A percentile compares a stretch with the other conserved stretches of the same genome.
These are phyloP conservation scores for Seminavis robusta DNA, from an alignment of 108 stramenopile species.

Conservation along the genomic window DNA sequence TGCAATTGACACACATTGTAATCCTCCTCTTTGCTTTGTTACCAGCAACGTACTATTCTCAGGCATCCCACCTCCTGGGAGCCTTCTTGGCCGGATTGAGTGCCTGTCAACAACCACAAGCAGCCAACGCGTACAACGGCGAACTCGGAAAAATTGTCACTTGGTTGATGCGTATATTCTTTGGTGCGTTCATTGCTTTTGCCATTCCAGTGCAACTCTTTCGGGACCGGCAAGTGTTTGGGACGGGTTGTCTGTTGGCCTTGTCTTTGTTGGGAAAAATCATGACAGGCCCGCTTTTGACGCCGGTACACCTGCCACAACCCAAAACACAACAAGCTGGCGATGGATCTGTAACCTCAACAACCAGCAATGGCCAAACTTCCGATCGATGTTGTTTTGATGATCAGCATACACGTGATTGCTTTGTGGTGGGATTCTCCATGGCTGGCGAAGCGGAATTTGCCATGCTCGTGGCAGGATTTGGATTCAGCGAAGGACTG, in stretches of 20 bases:
- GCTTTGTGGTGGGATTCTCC: conserved; percentile 27
- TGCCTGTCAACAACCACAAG: conserved; percentile 29
- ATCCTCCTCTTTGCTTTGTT: conserved; percentile 29
- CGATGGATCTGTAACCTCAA: not conserved
- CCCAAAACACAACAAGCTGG: no score
- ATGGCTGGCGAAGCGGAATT: conserved; percentile 48
- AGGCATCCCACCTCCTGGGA: conserved; percentile 53
- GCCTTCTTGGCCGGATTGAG: conserved; percentile 63
- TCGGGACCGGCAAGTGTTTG: conserved; percentile 35
- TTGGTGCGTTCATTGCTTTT: conserved; percentile 53
- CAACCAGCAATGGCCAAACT: not conserved
- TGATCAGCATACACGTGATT: conserved; percentile 29
- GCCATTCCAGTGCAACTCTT: conserved; percentile 44
- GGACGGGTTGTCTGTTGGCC: conserved; percentile 44
- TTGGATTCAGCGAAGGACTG: conserved; percentile 33
- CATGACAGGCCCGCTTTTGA: conserved; percentile 20
- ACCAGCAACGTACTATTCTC: conserved; percentile 41
- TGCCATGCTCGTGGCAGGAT: conserved; percentile 47
- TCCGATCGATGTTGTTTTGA: not conserved
- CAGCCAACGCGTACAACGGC: not conserved
- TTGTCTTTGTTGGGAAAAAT: conserved; percentile 41
- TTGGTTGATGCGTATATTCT: conserved; percentile 79
- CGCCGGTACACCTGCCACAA: conserved; percentile 10
- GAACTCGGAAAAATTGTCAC: conserved; percentile 19
- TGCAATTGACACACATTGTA: not conserved